These are phyloP conservation scores for Neurospora hispaniola DNA, from an alignment of 495 filamentous ascomycete species.

Conservation along the genomic window DNA sequence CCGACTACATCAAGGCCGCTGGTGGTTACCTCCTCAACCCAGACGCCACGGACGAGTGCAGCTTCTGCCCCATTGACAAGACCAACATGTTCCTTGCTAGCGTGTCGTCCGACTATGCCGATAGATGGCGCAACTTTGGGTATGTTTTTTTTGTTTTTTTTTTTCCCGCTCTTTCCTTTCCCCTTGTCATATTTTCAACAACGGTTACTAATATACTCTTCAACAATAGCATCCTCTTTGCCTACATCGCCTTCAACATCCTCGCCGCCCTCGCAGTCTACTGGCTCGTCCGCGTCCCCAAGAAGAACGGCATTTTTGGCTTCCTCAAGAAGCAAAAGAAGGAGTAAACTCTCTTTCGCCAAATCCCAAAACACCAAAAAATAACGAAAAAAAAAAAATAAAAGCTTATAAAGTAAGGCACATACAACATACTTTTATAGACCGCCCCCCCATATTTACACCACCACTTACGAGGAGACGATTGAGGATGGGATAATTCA, in stretches of 20 bases:
- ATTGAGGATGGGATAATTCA: background rate
- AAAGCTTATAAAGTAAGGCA: background rate
- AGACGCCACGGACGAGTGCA: conserved; percentile 42
- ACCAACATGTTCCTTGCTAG: conserved; percentile 53
- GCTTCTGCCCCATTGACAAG: conserved; percentile 46
- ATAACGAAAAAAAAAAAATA: background rate
- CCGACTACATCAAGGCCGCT: conserved; percentile 28
- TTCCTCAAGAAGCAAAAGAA: conserved; percentile 19
- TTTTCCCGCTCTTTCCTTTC: background rate
- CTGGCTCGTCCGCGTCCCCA: conserved; percentile 70
- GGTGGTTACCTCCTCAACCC: conserved; percentile 48
- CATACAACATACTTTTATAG: background rate
- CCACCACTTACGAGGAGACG: background rate
- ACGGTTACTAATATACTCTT: conserved; percentile 8
- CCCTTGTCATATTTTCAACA: background rate
- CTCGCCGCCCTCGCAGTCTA: conserved; percentile 62
- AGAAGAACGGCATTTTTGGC: conserved; percentile 32
- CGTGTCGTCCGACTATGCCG: conserved; percentile 39
- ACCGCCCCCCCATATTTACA: background rate
- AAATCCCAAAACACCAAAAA: background rate
- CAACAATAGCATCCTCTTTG: conserved; percentile 41
- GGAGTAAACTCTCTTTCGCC: conserved; percentile 3
- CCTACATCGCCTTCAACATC: conserved; percentile 70
- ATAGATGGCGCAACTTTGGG: conserved; percentile 65
- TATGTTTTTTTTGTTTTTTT: conserved; percentile 6